These are phyloP conservation scores for Gossypium laxum DNA, from an alignment of 441 rosid species.

Conservation along the genomic window DNA sequence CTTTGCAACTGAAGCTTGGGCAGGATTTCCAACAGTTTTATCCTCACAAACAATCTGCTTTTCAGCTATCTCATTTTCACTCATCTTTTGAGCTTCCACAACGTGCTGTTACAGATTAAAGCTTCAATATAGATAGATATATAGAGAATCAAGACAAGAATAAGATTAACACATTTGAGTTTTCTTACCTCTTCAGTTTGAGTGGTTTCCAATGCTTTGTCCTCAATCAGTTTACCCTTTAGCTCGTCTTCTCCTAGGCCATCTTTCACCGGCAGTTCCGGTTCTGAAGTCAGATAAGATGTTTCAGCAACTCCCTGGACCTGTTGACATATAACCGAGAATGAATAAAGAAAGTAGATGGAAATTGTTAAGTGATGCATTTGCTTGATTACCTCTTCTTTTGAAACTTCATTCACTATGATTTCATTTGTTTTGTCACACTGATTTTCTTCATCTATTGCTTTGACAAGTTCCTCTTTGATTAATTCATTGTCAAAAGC, in stretches of 20 bases:
- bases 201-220: slow-evolving; percentile 15
- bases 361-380: neutral
- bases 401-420: slow-evolving; percentile 20
- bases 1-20: slow-evolving; percentile 14
- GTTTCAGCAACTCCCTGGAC: slow-evolving; percentile 22
- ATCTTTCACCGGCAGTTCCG: slow-evolving; percentile 21
- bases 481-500: slow-evolving; percentile 16
- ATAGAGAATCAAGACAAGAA: neutral
- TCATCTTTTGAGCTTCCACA: slow-evolving; percentile 14
- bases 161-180: neutral
- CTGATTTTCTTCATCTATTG: slow-evolving; percentile 18
- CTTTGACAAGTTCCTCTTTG: slow-evolving; percentile 8
- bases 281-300: slow-evolving; percentile 1
- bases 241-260: slow-evolving; percentile 20
- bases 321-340: slow-evolving; percentile 17
- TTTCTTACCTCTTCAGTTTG: slow-evolving; percentile 22
- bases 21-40: slow-evolving; percentile 17
- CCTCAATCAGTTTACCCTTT: slow-evolving; percentile 21
- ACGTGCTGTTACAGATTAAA: slow-evolving; percentile 16
- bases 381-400: slow-evolving; percentile 39
- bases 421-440: slow-evolving; percentile 17
- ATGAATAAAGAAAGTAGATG: neutral
- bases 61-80: slow-evolving; percentile 16
- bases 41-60: slow-evolving; percentile 21
- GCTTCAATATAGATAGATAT: slow-evolving; percentile 7